A percentile compares a stretch with the other conserved stretches of the same genome.
These are phyloP conservation scores for Tolypocladium inflatum DNA, from an alignment of 2,329 filamentous ascomycete species.

Conservation along the genomic window DNA sequence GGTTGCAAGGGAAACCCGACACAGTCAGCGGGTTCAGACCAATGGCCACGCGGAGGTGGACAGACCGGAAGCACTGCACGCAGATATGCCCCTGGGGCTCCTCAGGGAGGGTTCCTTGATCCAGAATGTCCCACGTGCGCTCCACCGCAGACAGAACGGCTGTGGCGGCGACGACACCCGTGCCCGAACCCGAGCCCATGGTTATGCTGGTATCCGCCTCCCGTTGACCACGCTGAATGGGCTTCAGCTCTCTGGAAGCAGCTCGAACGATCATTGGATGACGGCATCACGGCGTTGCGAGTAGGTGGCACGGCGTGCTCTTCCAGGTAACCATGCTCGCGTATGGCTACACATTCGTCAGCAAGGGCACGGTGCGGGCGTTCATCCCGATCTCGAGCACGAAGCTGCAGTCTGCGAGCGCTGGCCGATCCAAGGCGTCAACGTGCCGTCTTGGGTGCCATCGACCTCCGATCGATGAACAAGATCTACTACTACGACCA, in stretches of 20 bases:
- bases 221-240: conserved; percentile 16
- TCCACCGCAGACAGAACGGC: conserved; percentile 15
- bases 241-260: conserved; percentile 20
- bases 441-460: conserved; percentile 26
- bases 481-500: conserved; percentile 23
- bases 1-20: conserved; percentile 3
- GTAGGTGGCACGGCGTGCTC: conserved; percentile 24
- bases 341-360: conserved; percentile 32
- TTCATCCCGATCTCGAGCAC: conserved; percentile 24
- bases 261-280: conserved; percentile 17
- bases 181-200: no score
- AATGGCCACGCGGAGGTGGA: neutral
- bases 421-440: conserved; percentile 20
- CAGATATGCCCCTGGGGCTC: conserved; percentile 26
- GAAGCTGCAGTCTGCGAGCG: conserved; percentile 25
- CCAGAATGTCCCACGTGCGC: conserved; percentile 22
- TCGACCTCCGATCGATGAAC: conserved; percentile 22
- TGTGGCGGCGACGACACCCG: no score
- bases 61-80: conserved; percentile 21
- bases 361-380: conserved; percentile 26
- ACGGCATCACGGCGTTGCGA: conserved; percentile 17
- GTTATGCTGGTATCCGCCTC: conserved; percentile 5
- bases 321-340: conserved; percentile 29
- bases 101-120: conserved; percentile 19
- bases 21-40: conserved; percentile 10